These are phyloP conservation scores for Saccharomycopsis hybrid DNA, from an alignment of 1,139 yeast genomes.

Conservation along the genomic window DNA sequence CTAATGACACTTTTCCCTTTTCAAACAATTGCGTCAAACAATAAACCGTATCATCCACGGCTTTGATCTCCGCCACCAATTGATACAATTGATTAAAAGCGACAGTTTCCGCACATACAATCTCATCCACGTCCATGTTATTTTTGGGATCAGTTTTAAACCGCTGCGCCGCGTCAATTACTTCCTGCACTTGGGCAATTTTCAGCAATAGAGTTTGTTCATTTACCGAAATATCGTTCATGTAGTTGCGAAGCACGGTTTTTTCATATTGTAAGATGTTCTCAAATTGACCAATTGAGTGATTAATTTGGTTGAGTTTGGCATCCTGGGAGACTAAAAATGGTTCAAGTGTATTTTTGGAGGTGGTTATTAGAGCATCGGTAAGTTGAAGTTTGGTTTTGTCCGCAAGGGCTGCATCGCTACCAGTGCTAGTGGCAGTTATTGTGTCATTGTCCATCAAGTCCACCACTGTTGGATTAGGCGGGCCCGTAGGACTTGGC, in stretches of 20 bases:
- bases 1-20: slow-evolving; percentile 39
- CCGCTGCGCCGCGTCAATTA: slow-evolving; percentile 28
- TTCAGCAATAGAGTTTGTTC: slow-evolving; percentile 28
- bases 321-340: slow-evolving; percentile 27
- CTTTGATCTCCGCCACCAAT: slow-evolving; percentile 57
- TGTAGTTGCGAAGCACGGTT: slow-evolving; percentile 26
- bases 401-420: slow-evolving; percentile 11
- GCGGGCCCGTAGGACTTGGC: too few species aligned
- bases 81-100: slow-evolving; percentile 56
- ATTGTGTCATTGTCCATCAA: slow-evolving; percentile 28
- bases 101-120: slow-evolving; percentile 40
- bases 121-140: slow-evolving; percentile 32
- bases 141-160: slow-evolving; percentile 25
- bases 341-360: slow-evolving; percentile 31
- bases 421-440: background rate
- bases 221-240: slow-evolving; percentile 29
- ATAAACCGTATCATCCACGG: slow-evolving; percentile 62
- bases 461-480: slow-evolving; percentile 2
- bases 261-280: slow-evolving; percentile 29
- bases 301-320: slow-evolving; percentile 7
- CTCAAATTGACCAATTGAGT: slow-evolving; percentile 27
- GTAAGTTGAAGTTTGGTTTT: slow-evolving; percentile 16
- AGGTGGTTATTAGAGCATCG: slow-evolving; percentile 16
- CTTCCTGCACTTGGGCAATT: slow-evolving; percentile 27
- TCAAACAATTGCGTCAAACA: slow-evolving; percentile 54